Evolutionary conservation across 176 grass and related monocot genomes (phyloP).

Genomic region (Avena sativa): DNA sequence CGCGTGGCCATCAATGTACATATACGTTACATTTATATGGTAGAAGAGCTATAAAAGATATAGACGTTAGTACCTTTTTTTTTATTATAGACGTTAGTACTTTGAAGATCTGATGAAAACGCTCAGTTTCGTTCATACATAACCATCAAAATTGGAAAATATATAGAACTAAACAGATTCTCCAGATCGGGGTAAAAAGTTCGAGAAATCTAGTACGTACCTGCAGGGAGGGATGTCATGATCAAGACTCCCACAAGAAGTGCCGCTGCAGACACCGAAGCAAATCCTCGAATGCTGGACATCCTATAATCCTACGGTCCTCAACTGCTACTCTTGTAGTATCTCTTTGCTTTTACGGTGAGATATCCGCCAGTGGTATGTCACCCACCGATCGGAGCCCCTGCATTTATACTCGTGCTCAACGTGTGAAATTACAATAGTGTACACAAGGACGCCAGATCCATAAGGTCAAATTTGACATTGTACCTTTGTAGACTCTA

Average conservation of each 20-base stretch:
- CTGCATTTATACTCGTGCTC: background rate
- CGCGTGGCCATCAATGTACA: background rate
- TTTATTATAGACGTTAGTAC: background rate
- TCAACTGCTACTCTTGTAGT: background rate
- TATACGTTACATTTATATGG: background rate
- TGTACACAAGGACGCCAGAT: no score
- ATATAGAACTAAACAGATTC: no score
- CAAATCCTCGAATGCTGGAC: background rate
- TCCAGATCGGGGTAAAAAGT: no score
- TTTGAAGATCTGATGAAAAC: background rate
- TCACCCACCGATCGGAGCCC: background rate
- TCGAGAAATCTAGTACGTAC: background rate
- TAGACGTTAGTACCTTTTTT: background rate
- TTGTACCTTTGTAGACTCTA: background rate
- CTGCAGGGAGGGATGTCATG: background rate
- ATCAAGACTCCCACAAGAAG: background rate
- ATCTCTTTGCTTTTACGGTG: background rate
- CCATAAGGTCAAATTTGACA: background rate
- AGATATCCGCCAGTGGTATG: background rate
- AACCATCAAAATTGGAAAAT: background rate
- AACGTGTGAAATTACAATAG: background rate
- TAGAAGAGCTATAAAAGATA: background rate
- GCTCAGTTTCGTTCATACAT: background rate
- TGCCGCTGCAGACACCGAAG: background rate
- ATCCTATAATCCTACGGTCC: background rate